phyloP scores from a whole-genome alignment of 495 filamentous ascomycete species.

The Annulohypoxylon stygium region DNA sequence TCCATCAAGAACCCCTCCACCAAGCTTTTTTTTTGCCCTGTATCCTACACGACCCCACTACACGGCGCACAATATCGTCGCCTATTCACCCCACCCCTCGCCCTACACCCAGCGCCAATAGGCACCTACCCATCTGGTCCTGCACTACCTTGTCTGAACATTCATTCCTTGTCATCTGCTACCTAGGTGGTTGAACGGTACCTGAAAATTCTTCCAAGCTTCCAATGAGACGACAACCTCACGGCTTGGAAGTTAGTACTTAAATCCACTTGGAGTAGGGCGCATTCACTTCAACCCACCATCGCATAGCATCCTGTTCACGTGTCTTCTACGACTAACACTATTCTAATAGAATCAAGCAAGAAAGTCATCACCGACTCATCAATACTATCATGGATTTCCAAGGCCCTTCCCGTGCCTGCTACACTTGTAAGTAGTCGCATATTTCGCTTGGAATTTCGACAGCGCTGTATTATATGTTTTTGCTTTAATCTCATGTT shows the following conservation, averaged over 20 bases:
- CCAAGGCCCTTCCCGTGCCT: conserved; percentile 54
- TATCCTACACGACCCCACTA: conserved; percentile 1
- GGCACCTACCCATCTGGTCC: conserved; percentile 5
- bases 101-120: conserved; percentile 14
- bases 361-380: not conserved
- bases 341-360: not conserved
- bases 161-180: conserved; percentile 9
- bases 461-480: conserved; percentile 16
- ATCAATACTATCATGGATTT: conserved; percentile 56
- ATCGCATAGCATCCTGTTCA: conserved; percentile 10
- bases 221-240: conserved; percentile 9
- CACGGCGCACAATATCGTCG: not conserved
- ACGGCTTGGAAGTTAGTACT: conserved; percentile 6
- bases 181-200: conserved; percentile 11
- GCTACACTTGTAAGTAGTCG: conserved; percentile 64
- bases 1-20: conserved; percentile 9
- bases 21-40: conserved; percentile 7
- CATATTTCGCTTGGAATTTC: not conserved
- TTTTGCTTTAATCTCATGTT: conserved; percentile 4
- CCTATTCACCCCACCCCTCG: conserved; percentile 24
- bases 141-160: conserved; percentile 14
- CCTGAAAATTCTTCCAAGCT: conserved; percentile 15
- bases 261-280: conserved; percentile 3
- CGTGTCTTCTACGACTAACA: conserved; percentile 12
- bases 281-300: conserved; percentile 3